Evolutionary conservation across 495 filamentous ascomycete genomes (phyloP), one percentile per base, ranked within the genome.

Genomic region (Penicillium nucicola): DNA sequence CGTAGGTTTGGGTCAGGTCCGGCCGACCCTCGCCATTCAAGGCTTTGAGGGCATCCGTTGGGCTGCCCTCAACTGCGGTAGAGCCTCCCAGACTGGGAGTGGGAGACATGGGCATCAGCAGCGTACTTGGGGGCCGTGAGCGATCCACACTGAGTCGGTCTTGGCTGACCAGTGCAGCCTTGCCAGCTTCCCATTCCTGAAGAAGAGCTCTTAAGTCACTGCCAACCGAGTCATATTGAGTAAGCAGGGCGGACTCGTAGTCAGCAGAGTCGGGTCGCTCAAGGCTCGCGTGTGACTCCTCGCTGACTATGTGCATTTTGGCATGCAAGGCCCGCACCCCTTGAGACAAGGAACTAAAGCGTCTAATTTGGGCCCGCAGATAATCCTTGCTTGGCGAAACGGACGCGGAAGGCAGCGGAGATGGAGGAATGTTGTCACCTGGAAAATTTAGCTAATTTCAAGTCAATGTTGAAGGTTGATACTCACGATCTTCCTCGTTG

Each of bases 221-320:
- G 6, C 93, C 93, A 53, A 98, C 92, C 14, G 90, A 91, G 20
- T 98, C 93, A 65, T 97, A 97, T 61, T 97, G 93, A 22, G 84
- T 68, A 69, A 95, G 84, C 20, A 97, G 80, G 45, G 79, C 84
- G 3, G 82, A 74, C 9, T 88, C 89, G 30, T 95, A 77, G 17
- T 74, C 71, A 15, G 80, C 79, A 3, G 87, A 70, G 55, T 93
- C 83, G 6, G 87, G 78, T 55, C 84, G 83, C 57, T 90, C 85
- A 15, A 95, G 71, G 42, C 82, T 81, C 53, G 80, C 81, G 56
- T 88, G 86, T 5, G 89, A 90, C 66, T 96, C 90, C 69, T 98
- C 93, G 30, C 91, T 85, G 37, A 97, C 71, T 13, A 98, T 77
- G 45, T 95, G 90, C 76, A 98, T 85, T 67, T 96, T 97, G 22